Evolutionary conservation across 768 basidiomycete species (phyloP), one percentile per base, ranked within the genome.

Genomic region (Gyrodon lividus): DNA sequence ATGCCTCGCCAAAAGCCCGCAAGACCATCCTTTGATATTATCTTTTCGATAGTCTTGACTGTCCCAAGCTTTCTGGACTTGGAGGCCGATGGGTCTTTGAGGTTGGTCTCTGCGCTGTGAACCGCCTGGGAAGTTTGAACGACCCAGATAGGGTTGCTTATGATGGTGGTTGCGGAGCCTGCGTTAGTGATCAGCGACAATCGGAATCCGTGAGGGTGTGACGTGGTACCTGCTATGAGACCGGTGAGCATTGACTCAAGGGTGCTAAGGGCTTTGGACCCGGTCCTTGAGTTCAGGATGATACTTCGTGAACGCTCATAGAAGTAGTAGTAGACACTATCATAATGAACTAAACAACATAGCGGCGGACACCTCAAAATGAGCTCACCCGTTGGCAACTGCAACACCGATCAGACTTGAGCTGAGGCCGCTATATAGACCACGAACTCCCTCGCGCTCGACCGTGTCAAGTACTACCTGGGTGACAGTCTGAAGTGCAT

Each of bases 81-180:
- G 63, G 64, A 51, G 10, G 68, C 57, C 34, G 71, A 59, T 8
- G 67, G 34, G 38, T 72, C 70, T 6, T 68, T 34, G n/a, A 56
- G 45, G 10, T 54, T 35, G 33, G 58, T 24, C 45, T 76, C 64
- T 69, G 83, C 69, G 30, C 80, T 83, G 44, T 76, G 79, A 28
- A 88, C 86, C 8, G 89, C 86, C 67, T 96, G 93, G 7, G 87
- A 86, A 5, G 92, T 93, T 67, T 98, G 94, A 19, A 98, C 77
- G 43, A 97, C 93, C 97, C 97, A 99, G 54, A 98, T 87, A 3
- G 96, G 96, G 70, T 98, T 98, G 66, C 84, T 89, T 56, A 91
- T 78, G 56, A 96, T 70, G 4, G 92, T 89, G 3, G 96, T 97
- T 10, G 89, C 89, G 38, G 88, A 87, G 34, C 94, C 95, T 92